These are phyloP conservation scores for Pelargonium australe DNA, from an alignment of 441 rosid species.

Conservation along the genomic window DNA sequence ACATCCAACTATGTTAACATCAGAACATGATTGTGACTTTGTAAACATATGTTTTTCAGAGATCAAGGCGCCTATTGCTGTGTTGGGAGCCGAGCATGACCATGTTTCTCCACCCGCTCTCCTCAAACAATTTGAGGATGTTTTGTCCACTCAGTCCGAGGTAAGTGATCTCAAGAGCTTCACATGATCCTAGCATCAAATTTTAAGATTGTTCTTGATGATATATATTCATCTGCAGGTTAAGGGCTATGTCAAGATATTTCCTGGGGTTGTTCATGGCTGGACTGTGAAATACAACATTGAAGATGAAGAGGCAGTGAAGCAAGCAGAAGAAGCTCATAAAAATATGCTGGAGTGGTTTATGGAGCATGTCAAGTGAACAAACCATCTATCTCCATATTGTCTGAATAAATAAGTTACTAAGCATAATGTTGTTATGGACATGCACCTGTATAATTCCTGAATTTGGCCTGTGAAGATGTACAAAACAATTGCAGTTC, in stretches of 20 bases:
- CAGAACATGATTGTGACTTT: constrained; percentile 12
- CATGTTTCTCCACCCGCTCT: constrained; percentile 20
- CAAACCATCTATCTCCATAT: too few relatives aligned
- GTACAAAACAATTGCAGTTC: too few relatives aligned
- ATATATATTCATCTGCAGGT: constrained; percentile 9
- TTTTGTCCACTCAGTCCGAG: constrained; percentile 16
- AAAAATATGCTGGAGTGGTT: constrained; percentile 24
- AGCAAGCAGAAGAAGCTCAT: constrained; percentile 21
- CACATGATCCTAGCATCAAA: not conserved
- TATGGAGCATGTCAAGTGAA: constrained; percentile 18
- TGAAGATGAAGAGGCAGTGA: constrained; percentile 15
- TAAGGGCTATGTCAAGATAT: constrained; percentile 21
- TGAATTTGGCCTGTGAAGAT: too few relatives aligned
- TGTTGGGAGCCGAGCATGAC: constrained; percentile 21
- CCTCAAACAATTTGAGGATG: constrained; percentile 23
- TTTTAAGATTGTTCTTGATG: not conserved
- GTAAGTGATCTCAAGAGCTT: constrained; percentile 5
- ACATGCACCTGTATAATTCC: too few relatives aligned
- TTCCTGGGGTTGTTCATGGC: constrained; percentile 20
- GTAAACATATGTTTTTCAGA: not conserved
- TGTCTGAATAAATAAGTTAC: too few relatives aligned
- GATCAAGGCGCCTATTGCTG: not conserved
- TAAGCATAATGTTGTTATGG: too few relatives aligned
- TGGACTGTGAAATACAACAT: constrained; percentile 23
- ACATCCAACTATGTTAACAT: constrained; percentile 7